Conservation (phyloP, 768 basidiomycete genomes). For the Holtermanniella nyarrowii region DNA sequence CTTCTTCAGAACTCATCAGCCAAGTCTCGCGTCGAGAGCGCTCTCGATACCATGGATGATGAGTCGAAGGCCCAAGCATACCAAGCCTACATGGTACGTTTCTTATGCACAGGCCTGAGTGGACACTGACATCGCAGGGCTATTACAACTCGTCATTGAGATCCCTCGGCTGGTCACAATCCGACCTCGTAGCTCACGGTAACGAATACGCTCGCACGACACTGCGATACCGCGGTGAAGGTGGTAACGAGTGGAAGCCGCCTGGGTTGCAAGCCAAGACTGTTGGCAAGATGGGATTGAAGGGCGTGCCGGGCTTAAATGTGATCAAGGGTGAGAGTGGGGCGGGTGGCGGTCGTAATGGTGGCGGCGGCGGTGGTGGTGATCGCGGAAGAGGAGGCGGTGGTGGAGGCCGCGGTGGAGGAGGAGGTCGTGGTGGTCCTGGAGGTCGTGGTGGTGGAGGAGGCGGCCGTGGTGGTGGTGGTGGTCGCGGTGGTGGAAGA, state of each 20-base stretch:
- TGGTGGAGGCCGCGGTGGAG: not conserved
- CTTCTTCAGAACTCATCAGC: not conserved
- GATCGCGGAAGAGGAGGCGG: conserved; percentile 24
- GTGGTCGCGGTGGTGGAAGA: not conserved
- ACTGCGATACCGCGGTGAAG: conserved; percentile 35
- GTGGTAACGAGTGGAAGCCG: conserved; percentile 32
- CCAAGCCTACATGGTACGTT: conserved; percentile 29
- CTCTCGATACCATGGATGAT: conserved; percentile 40
- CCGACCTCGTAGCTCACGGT: conserved; percentile 44
- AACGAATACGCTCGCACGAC: conserved; percentile 35
- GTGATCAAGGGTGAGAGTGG: conserved; percentile 26
- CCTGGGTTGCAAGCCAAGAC: conserved; percentile 43
- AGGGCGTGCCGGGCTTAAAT: conserved; percentile 35
- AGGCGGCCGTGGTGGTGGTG: not conserved
- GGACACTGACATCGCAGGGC: conserved; percentile 41
- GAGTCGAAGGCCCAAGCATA: conserved; percentile 50
- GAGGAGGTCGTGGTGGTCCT: not conserved
- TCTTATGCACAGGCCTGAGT: not conserved
- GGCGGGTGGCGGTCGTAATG: conserved; percentile 4
- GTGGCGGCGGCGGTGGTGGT: conserved; percentile 7
- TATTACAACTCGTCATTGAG: conserved; percentile 48
- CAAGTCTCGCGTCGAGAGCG: conserved; percentile 19
- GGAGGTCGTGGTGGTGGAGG: not conserved
- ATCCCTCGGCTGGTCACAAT: conserved; percentile 42
- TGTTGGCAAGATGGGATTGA: conserved; percentile 50